These are phyloP conservation scores for Xylaria palmicola DNA, from an alignment of 495 filamentous ascomycete species.

Conservation along the genomic window DNA sequence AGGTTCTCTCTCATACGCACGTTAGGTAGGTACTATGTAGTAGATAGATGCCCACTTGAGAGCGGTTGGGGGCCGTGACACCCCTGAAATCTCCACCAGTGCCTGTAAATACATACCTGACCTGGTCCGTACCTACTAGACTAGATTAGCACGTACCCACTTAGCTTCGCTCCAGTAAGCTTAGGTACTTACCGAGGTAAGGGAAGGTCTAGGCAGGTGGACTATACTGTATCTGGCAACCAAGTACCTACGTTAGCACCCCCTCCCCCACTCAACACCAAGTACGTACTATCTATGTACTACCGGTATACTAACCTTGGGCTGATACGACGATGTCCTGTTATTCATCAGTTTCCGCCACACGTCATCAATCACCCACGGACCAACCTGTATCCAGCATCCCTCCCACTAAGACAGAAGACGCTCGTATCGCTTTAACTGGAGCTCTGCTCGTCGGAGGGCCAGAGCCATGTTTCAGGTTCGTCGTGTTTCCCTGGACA, in stretches of 20 bases:
- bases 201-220: too few relatives aligned
- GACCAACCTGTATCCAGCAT: neutral
- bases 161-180: too few relatives aligned
- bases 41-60: too few relatives aligned
- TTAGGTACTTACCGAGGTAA: too few relatives aligned
- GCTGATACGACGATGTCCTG: too few relatives aligned
- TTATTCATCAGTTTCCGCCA: too few relatives aligned
- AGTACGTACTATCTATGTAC: neutral
- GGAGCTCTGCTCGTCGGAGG: neutral
- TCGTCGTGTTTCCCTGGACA: neutral
- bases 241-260: neutral
- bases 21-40: too few relatives aligned
- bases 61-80: neutral
- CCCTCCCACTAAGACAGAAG: neutral
- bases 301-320: too few relatives aligned
- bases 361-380: neutral
- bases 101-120: neutral
- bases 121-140: too few relatives aligned
- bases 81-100: slow-evolving; percentile 1
- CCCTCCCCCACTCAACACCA: neutral
- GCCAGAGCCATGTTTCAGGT: slow-evolving; percentile 14
- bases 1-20: neutral
- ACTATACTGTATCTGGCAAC: too few relatives aligned
- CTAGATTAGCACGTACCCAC: too few relatives aligned
- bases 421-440: neutral